Base-by-base conservation (phyloP, 257 asterid species). In the Rauvolfia tetraphylla region DNA sequence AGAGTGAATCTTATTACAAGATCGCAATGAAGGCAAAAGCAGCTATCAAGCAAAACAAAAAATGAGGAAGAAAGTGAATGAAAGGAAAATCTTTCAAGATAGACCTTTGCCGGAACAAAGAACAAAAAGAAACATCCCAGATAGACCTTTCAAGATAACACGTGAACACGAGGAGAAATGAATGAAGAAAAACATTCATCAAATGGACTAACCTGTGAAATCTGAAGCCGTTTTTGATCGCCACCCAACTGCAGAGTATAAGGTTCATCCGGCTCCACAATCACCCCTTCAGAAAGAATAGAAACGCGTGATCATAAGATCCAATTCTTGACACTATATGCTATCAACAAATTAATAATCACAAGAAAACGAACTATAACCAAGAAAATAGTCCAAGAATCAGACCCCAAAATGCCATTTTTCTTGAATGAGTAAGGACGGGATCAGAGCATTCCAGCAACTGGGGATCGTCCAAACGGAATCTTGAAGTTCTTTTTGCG, bases 401-500 rank as follows among this genome's bases (percentile, higher is more conserved):
- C 75, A 48, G 42, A 71, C 75, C 75, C 75, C 75, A 71, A 6
- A 71, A 71, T 46, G 75, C 41, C 75, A 71, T 67, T 67, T 67
- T 3, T 20, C 63, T 57, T 23, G 63, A 20, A 20, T 57, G 63
- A 57, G 49, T 9, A 44, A 10, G 11, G 11, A 7, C 49, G 11
- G 10, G 11, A 8, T 7, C 1, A 10, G 14, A 44, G 49, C 14
- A 44, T 12, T 1, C 8, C 2, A 8, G 12, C 49, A 44, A 44
- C 2, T 44, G 14, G 2, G 11, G 49, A 44, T 44, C 11, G 12
- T 44, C 11, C 14, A 44, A 7, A 44, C 11, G 49, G 49, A 44
- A 44, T 44, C 14, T 44, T 44, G 49, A 44, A 44, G 49, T n/a
- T n/a, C n/a, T n/a, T 44, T 44, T 7, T 44, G 1, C 14, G 8